Evolutionary conservation across 768 basidiomycete species (phyloP).

Genomic region (Crepidotus variabilis): DNA sequence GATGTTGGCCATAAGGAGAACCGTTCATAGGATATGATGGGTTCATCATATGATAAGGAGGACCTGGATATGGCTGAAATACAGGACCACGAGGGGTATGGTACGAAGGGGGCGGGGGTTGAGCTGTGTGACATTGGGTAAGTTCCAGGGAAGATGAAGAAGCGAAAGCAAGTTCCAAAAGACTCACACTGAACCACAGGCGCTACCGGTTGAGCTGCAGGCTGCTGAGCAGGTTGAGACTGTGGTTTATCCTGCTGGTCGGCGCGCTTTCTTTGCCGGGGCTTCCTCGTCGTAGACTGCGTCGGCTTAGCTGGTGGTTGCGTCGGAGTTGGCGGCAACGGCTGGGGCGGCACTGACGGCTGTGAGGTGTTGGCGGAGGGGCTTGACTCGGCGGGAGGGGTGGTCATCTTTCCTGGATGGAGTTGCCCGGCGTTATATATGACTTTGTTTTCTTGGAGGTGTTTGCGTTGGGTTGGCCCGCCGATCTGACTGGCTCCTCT

Average conservation of each 20-base stretch:
- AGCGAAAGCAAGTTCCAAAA: background rate
- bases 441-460: slow-evolving; percentile 25
- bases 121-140: slow-evolving; percentile 15
- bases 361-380: slow-evolving; percentile 28
- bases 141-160: slow-evolving; percentile 9
- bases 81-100: slow-evolving; percentile 33
- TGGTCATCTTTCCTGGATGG: slow-evolving; percentile 38
- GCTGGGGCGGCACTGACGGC: slow-evolving; percentile 44
- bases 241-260: slow-evolving; percentile 20
- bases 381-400: slow-evolving; percentile 46
- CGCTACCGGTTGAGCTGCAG: slow-evolving; percentile 14
- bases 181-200: slow-evolving; percentile 21
- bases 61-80: slow-evolving; percentile 54
- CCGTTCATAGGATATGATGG: slow-evolving; percentile 63
- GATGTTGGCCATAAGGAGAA: slow-evolving; percentile 38
- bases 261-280: slow-evolving; percentile 50
- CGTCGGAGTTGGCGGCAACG: slow-evolving; percentile 40
- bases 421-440: slow-evolving; percentile 39
- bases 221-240: slow-evolving; percentile 19
- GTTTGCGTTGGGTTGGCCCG: slow-evolving; percentile 28
- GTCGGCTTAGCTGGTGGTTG: slow-evolving; percentile 41
- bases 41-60: slow-evolving; percentile 63
- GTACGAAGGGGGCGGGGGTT: slow-evolving; percentile 20
- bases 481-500: slow-evolving; percentile 28
- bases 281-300: slow-evolving; percentile 39